phyloP scores from a whole-genome alignment of 2,329 filamentous ascomycete genomes.

The Coniochaeta prunicola region DNA sequence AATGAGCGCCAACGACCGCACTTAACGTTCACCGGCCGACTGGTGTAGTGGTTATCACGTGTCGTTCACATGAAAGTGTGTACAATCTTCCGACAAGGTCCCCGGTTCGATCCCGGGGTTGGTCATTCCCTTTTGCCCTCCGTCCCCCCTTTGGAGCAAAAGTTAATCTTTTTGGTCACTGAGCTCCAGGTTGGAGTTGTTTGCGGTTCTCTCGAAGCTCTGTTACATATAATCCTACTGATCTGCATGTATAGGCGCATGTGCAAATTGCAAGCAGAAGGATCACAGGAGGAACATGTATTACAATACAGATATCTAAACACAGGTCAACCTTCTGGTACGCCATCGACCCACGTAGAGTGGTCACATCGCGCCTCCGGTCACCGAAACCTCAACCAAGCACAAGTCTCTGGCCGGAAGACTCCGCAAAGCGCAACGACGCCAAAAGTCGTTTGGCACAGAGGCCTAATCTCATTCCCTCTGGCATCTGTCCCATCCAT shows the following conservation, averaged over 20 bases:
- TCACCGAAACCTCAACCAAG: too few species aligned
- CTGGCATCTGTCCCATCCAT: neutral
- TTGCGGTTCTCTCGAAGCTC: too few species aligned
- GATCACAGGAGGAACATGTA: neutral
- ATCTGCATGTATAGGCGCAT: too few species aligned
- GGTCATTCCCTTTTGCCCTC: neutral
- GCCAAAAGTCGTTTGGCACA: neutral
- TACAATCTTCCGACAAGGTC: slow-evolving; percentile 2
- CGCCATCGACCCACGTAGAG: too few species aligned
- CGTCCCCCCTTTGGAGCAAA: too few species aligned
- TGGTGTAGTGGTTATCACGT: slow-evolving; percentile 9
- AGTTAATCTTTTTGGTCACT: too few species aligned
- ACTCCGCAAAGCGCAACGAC: neutral
- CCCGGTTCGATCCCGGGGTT: slow-evolving; percentile 4
- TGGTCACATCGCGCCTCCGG: neutral
- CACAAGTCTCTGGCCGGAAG: too few species aligned
- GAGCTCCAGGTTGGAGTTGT: too few species aligned
- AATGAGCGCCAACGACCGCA: neutral
- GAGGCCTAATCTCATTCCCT: neutral
- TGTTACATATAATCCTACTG: too few species aligned
- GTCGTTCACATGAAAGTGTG: slow-evolving; percentile 6
- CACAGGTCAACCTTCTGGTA: too few species aligned
- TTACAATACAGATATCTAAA: neutral
- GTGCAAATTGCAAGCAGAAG: too few species aligned
- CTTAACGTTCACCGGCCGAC: neutral